Percentiles rank a stretch among this genome's conserved stretches.
Conservation (phyloP, 78 protist species). For the Planoprotostelium fungivorum region DNA sequence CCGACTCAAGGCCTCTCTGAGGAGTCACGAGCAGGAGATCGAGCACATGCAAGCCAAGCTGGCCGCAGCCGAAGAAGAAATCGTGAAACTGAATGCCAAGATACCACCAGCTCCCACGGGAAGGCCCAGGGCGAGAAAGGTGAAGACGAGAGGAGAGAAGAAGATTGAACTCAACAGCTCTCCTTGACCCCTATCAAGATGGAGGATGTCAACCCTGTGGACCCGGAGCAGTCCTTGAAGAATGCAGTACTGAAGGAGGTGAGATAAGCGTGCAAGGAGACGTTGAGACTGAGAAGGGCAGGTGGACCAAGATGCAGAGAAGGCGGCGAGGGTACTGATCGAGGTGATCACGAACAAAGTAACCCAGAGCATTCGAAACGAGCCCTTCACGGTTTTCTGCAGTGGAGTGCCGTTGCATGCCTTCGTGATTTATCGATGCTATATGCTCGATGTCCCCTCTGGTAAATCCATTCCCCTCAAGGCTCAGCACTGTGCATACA, state of each 20-base stretch:
- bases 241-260: neutral
- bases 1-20: no score
- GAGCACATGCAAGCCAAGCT: neutral
- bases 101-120: neutral
- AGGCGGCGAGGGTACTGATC: neutral
- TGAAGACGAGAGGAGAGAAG: no score
- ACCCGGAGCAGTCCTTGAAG: neutral
- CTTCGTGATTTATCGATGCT: neutral
- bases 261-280: neutral
- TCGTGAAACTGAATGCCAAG: neutral
- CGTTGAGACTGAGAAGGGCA: neutral
- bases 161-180: no score
- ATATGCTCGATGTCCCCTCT: neutral
- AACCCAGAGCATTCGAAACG: neutral
- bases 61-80: neutral
- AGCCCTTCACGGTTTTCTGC: neutral
- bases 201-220: no score
- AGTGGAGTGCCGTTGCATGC: neutral
- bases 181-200: no score
- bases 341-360: neutral
- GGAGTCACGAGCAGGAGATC: no score
- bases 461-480: neutral
- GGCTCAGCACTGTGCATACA: neutral
- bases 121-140: neutral
- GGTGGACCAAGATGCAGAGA: neutral